Percentiles rank a stretch among this genome's conserved stretches.
These are phyloP conservation scores for Pistacia integerrima DNA, from an alignment of 345 rosid genomes.

Conservation along the genomic window DNA sequence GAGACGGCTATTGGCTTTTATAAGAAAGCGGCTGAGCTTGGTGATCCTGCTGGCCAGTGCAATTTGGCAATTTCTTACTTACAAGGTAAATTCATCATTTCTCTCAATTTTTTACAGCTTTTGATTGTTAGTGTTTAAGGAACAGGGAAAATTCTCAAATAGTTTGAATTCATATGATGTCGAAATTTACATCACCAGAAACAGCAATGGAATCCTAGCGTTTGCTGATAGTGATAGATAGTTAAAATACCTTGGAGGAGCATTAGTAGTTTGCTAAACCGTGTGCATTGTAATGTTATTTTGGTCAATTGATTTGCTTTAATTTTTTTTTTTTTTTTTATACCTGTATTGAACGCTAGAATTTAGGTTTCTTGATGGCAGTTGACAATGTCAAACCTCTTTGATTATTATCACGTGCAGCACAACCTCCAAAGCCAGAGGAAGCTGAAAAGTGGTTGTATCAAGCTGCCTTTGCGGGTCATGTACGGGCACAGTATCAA, in stretches of 20 bases:
- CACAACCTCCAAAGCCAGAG: slow-evolving; percentile 52
- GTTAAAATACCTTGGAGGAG: not conserved
- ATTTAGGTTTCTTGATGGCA: not conserved
- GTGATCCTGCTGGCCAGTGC: slow-evolving; percentile 74
- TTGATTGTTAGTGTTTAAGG: not conserved
- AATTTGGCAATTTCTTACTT: slow-evolving; percentile 80
- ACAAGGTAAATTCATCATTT: slow-evolving; percentile 50
- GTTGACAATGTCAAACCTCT: not conserved
- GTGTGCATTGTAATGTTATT: not conserved
- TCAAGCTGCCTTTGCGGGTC: slow-evolving; percentile 61
- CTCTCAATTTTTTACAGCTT: not conserved
- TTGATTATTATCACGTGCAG: slow-evolving; percentile 40
- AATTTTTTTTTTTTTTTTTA: not conserved
- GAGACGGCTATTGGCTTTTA: slow-evolving; percentile 62
- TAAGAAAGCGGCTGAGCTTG: slow-evolving; percentile 73
- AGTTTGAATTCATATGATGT: too few relatives aligned
- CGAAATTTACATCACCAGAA: too few relatives aligned
- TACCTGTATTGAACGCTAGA: not conserved
- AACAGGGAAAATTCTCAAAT: too few relatives aligned
- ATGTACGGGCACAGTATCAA: slow-evolving; percentile 83
- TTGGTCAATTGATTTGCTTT: not conserved
- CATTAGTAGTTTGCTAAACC: not conserved
- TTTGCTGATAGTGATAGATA: too few relatives aligned
- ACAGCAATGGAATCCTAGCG: too few relatives aligned
- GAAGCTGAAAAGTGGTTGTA: slow-evolving; percentile 76